A percentile compares a stretch with the other conserved stretches of the same genome.
Conservation (phyloP, 2,329 filamentous ascomycete genomes). For the Trichoderma sp. region DNA sequence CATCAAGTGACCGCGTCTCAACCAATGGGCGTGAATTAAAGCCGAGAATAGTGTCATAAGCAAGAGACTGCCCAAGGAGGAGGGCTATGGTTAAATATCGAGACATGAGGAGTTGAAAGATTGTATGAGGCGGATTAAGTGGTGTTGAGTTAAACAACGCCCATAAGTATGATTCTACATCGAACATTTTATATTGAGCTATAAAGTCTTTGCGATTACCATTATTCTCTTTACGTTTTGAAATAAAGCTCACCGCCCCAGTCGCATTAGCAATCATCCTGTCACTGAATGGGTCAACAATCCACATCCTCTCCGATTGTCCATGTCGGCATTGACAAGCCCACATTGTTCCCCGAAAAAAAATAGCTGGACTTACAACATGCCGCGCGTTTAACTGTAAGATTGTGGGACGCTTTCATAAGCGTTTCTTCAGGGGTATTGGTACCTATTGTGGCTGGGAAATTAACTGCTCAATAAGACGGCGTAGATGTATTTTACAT, state of each 20-base stretch:
- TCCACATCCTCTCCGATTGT: background rate
- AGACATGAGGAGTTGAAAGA: background rate
- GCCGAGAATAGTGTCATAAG: constrained; percentile 29
- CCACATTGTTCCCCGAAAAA: background rate
- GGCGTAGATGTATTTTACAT: too few species aligned
- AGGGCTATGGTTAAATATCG: background rate
- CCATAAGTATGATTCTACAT: background rate
- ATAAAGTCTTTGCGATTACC: background rate
- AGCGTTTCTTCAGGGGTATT: background rate
- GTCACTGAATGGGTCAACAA: background rate
- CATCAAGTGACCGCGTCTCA: constrained; percentile 48
- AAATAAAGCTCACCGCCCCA: background rate
- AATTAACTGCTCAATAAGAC: too few species aligned
- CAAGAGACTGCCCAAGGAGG: constrained; percentile 17
- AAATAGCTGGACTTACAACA: background rate
- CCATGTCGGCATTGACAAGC: background rate
- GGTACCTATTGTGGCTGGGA: background rate
- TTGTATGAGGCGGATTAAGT: background rate
- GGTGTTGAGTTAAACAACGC: background rate
- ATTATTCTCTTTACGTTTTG: background rate
- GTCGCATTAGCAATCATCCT: background rate
- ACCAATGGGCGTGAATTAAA: constrained; percentile 26
- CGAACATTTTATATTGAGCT: background rate
- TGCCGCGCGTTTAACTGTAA: background rate
- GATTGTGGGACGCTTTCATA: background rate